Evolutionary conservation across 352 stramenopile species (phyloP).

Genomic region (Phytophthora kernoviae): DNA sequence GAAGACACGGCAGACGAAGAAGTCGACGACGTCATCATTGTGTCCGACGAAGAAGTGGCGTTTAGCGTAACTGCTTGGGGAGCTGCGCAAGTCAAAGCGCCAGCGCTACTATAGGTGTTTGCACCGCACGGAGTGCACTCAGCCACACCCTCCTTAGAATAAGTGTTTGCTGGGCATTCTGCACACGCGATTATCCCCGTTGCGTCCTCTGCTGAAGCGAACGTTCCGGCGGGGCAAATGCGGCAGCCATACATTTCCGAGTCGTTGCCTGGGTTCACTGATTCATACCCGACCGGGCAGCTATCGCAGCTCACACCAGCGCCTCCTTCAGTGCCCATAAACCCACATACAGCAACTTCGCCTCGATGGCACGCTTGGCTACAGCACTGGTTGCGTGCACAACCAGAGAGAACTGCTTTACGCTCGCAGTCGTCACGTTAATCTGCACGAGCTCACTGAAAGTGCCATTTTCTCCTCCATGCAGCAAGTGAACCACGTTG

Average conservation of each 20-base stretch:
- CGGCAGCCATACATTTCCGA: constrained; percentile 46
- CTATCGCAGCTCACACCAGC: constrained; percentile 55
- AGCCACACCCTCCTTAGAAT: constrained; percentile 51
- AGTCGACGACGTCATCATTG: constrained; percentile 27
- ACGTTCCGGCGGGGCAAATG: constrained; percentile 67
- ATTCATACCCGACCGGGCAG: constrained; percentile 61
- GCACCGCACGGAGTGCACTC: constrained; percentile 59
- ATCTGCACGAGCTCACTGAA: constrained; percentile 60
- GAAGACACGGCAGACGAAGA: constrained; percentile 30
- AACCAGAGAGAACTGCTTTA: constrained; percentile 65
- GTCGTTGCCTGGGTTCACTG: constrained; percentile 30
- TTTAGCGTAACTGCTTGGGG: constrained; percentile 52
- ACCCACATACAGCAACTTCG: constrained; percentile 54
- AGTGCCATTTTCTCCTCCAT: constrained; percentile 73
- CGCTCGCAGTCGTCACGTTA: constrained; percentile 44
- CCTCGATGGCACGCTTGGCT: constrained; percentile 51
- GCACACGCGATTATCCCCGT: constrained; percentile 53
- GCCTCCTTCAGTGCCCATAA: constrained; percentile 53
- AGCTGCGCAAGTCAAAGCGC: constrained; percentile 49
- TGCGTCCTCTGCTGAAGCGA: constrained; percentile 24
- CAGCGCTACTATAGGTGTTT: constrained; percentile 65
- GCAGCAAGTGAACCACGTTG: constrained; percentile 54
- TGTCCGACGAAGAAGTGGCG: constrained; percentile 25
- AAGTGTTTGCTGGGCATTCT: constrained; percentile 65
- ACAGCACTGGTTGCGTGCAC: constrained; percentile 54